Evolutionary conservation across 768 basidiomycete species (phyloP).

Genomic region (Termitomyces titanicus): DNA sequence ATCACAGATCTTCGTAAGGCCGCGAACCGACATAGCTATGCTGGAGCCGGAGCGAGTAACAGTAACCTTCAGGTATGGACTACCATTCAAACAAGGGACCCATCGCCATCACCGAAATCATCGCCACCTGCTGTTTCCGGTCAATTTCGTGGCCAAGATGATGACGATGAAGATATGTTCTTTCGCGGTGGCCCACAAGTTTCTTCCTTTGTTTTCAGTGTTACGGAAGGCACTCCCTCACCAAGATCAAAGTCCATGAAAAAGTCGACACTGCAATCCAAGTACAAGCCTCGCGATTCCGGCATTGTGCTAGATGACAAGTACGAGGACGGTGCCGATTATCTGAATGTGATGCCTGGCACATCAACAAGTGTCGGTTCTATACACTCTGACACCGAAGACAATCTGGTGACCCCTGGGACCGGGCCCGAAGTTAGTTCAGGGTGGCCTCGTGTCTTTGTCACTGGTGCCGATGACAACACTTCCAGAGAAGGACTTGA

Average conservation of each 20-base stretch:
- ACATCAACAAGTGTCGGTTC: slow-evolving; percentile 65
- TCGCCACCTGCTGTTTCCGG: slow-evolving; percentile 34
- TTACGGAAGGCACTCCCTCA: slow-evolving; percentile 56
- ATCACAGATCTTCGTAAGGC: slow-evolving; percentile 24
- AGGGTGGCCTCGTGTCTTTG: slow-evolving; percentile 59
- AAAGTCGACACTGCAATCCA: slow-evolving; percentile 47
- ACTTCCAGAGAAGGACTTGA: slow-evolving; percentile 30
- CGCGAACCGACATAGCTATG: slow-evolving; percentile 63
- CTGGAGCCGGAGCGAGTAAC: slow-evolving; percentile 38
- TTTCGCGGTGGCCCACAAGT: slow-evolving; percentile 44
- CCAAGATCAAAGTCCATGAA: slow-evolving; percentile 38
- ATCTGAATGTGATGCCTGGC: slow-evolving; percentile 42
- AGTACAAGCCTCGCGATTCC: slow-evolving; percentile 71
- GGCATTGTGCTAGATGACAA: slow-evolving; percentile 63
- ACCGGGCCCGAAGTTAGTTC: slow-evolving; percentile 48
- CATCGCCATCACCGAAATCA: slow-evolving; percentile 46
- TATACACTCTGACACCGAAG: slow-evolving; percentile 52
- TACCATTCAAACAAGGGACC: slow-evolving; percentile 34
- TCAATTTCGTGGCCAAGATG: slow-evolving; percentile 21
- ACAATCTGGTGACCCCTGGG: slow-evolving; percentile 70
- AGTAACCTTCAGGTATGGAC: slow-evolving; percentile 32
- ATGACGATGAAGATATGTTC: slow-evolving; percentile 56
- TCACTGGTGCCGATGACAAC: slow-evolving; percentile 39
- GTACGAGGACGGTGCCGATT: slow-evolving; percentile 27
- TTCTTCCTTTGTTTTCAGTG: slow-evolving; percentile 53